These are phyloP conservation scores for Curvularia sp. DNA, from an alignment of 2,329 filamentous ascomycete species.

Conservation along the genomic window DNA sequence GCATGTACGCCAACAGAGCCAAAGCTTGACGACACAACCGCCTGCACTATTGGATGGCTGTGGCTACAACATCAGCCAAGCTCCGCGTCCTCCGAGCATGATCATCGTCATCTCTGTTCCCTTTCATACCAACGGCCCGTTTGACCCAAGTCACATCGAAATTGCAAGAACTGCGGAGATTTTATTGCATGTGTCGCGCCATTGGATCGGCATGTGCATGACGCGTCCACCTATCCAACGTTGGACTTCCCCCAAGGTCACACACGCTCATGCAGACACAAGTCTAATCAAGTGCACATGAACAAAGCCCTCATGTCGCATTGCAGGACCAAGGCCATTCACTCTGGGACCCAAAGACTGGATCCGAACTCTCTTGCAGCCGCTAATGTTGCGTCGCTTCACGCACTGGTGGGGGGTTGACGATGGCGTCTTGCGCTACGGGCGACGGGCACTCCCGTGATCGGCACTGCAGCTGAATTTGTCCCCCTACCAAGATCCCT, in stretches of 20 bases:
- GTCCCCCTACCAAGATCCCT: background rate
- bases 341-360: background rate
- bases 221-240: constrained; percentile 8
- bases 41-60: constrained; percentile 4
- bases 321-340: background rate
- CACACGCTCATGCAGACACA: background rate
- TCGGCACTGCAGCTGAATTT: constrained; percentile 17
- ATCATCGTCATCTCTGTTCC: background rate
- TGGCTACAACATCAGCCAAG: constrained; percentile 8
- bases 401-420: constrained; percentile 4
- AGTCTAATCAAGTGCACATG: background rate
- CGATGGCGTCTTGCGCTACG: constrained; percentile 15
- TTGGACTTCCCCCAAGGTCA: background rate
- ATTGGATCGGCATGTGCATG: constrained; percentile 1
- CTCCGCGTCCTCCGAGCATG: background rate
- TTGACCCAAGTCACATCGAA: background rate
- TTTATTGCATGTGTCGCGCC: background rate
- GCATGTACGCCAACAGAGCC: background rate
- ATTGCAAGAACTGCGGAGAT: constrained; percentile 1
- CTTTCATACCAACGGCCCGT: constrained; percentile 1
- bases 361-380: background rate
- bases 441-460: constrained; percentile 29
- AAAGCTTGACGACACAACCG: background rate
- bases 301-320: background rate
- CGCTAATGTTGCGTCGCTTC: constrained; percentile 3